phyloP scores from a whole-genome alignment of 306 rosid genomes.

The Cotoneaster glaucophyllus region DNA sequence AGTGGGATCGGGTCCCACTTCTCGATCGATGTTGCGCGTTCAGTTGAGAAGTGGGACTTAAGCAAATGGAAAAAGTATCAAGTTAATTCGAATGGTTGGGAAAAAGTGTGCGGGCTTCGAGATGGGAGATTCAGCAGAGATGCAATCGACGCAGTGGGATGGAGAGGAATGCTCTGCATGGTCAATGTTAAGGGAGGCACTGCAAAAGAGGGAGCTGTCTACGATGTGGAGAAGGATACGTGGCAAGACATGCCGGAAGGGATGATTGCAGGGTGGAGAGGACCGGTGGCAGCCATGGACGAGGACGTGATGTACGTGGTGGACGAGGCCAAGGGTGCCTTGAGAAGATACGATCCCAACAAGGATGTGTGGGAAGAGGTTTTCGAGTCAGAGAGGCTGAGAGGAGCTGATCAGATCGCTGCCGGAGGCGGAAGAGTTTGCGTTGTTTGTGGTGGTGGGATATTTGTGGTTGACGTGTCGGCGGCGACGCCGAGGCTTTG shows the following conservation, averaged over 20 bases:
- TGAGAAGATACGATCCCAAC: conserved; percentile 35
- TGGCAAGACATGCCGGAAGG: conserved; percentile 82
- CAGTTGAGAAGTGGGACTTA: conserved; percentile 48
- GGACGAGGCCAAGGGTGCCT: conserved; percentile 46
- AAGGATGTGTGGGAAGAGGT: conserved; percentile 56
- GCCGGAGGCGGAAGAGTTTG: conserved; percentile 54
- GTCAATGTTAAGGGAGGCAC: conserved; percentile 68
- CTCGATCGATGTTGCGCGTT: conserved; percentile 44
- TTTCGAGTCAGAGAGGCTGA: conserved; percentile 28
- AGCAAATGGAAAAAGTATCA: too few species aligned
- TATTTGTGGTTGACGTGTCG: conserved; percentile 53
- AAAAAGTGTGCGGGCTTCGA: conserved; percentile 29
- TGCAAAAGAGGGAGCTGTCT: conserved; percentile 50
- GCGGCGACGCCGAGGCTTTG: conserved; percentile 24
- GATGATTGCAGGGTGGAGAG: conserved; percentile 72
- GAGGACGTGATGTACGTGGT: conserved; percentile 64
- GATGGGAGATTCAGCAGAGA: conserved; percentile 70
- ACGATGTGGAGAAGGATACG: conserved; percentile 39
- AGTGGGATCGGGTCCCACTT: conserved; percentile 74
- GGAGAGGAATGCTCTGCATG: conserved; percentile 74
- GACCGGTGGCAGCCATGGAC: conserved; percentile 88
- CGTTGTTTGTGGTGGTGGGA: conserved; percentile 37
- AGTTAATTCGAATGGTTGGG: conserved; percentile 32
- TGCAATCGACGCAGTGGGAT: conserved; percentile 77
- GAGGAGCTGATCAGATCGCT: conserved; percentile 60